Evolutionary conservation across 306 rosid genomes (phyloP).

Genomic region (Medicago ruthenica): DNA sequence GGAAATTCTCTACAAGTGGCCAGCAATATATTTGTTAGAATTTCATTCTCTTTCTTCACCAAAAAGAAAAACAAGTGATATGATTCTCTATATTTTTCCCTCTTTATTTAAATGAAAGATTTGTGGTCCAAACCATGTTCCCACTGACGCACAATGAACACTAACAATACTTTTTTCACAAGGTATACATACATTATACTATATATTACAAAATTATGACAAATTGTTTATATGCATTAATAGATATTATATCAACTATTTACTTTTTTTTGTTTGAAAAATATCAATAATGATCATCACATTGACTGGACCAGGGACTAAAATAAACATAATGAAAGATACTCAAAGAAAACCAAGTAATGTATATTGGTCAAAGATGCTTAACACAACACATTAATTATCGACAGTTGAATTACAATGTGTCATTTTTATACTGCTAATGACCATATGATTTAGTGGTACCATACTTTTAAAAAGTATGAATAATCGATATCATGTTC

Average conservation of each 20-base stretch:
- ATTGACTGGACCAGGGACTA: slow-evolving; percentile 33
- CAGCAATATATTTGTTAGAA: slow-evolving; percentile 35
- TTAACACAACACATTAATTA: slow-evolving; percentile 26
- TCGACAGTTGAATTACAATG: slow-evolving; percentile 12
- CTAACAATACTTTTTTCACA: slow-evolving; percentile 43
- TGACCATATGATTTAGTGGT: slow-evolving; percentile 17
- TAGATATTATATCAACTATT: too few relatives aligned
- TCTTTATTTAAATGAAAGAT: slow-evolving; percentile 40
- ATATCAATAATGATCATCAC: slow-evolving; percentile 39
- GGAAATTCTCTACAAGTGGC: slow-evolving; percentile 57
- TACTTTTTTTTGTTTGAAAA: too few relatives aligned
- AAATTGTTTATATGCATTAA: slow-evolving; percentile 30
- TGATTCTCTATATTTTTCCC: slow-evolving; percentile 21
- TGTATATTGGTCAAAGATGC: slow-evolving; percentile 49
- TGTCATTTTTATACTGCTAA: slow-evolving; percentile 16
- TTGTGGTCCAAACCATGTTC: slow-evolving; percentile 62
- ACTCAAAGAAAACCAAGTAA: slow-evolving; percentile 32
- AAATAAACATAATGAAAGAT: slow-evolving; percentile 6
- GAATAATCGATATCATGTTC: slow-evolving; percentile 35
- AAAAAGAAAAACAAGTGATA: slow-evolving; percentile 20
- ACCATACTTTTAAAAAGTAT: slow-evolving; percentile 22
- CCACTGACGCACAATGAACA: slow-evolving; percentile 49
- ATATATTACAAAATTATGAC: neutral
- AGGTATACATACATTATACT: slow-evolving; percentile 29
- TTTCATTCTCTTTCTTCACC: slow-evolving; percentile 45